Percentiles rank a stretch among this genome's conserved stretches.
Evolutionary conservation across 2,329 filamentous ascomycete species (phyloP).

Genomic region (Fusarium brachygibbosum): DNA sequence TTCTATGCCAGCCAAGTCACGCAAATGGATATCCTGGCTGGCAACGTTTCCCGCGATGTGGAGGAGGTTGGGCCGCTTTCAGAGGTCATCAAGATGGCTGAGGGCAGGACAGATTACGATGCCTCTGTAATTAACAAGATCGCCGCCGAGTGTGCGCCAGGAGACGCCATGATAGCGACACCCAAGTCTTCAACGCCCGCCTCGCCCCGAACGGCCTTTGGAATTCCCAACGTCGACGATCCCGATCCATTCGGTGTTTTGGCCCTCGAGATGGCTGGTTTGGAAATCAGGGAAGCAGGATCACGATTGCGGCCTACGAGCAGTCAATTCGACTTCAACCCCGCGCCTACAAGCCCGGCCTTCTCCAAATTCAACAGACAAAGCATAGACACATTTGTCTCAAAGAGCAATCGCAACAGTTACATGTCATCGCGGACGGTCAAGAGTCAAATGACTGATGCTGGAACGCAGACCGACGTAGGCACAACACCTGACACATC

Average conservation of each 20-base stretch:
- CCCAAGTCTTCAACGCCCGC: slow-evolving; percentile 55
- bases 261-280: slow-evolving; percentile 88
- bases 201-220: slow-evolving; percentile 71
- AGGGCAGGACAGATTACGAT: slow-evolving; percentile 84
- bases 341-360: slow-evolving; percentile 81
- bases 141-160: slow-evolving; percentile 77
- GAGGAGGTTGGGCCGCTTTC: slow-evolving; percentile 73
- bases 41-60: slow-evolving; percentile 67
- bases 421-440: slow-evolving; percentile 80
- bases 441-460: slow-evolving; percentile 77
- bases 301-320: slow-evolving; percentile 76
- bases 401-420: slow-evolving; percentile 77
- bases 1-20: slow-evolving; percentile 67
- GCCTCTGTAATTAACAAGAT: slow-evolving; percentile 73
- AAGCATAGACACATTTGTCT: slow-evolving; percentile 75
- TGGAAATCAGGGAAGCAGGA: slow-evolving; percentile 93
- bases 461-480: slow-evolving; percentile 73
- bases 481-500: slow-evolving; percentile 66
- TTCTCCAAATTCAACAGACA: slow-evolving; percentile 70
- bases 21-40: slow-evolving; percentile 69
- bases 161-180: slow-evolving; percentile 73
- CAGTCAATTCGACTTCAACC: slow-evolving; percentile 86
- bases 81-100: slow-evolving; percentile 88
- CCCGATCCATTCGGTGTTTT: slow-evolving; percentile 93
- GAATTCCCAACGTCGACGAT: slow-evolving; percentile 82